Conservation (phyloP, 2,329 filamentous ascomycete species). For the Exophiala dermatitidis region DNA sequence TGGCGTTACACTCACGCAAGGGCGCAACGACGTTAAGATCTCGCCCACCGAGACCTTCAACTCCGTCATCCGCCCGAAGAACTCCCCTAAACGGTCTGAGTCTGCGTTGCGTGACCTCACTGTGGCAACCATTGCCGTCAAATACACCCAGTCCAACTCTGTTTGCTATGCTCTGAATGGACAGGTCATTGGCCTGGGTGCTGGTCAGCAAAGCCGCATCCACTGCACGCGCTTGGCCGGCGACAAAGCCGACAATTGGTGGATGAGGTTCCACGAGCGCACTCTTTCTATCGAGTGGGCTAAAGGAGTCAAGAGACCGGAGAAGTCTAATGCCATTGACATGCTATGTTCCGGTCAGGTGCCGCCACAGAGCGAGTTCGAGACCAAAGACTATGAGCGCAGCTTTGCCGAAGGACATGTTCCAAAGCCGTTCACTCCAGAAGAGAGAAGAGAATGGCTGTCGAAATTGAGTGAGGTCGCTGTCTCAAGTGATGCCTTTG, state of each 20-base stretch:
- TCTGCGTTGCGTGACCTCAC: conserved; percentile 81
- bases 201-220: conserved; percentile 94
- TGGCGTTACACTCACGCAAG: conserved; percentile 79
- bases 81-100: conserved; percentile 64
- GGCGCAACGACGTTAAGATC: conserved; percentile 87
- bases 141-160: conserved; percentile 98
- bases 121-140: conserved; percentile 91
- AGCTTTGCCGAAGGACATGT: conserved; percentile 72
- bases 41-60: conserved; percentile 72
- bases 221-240: conserved; percentile 96
- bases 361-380: conserved; percentile 65
- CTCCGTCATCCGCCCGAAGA: conserved; percentile 79
- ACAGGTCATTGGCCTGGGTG: conserved; percentile 87
- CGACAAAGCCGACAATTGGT: conserved; percentile 99
- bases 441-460: conserved; percentile 83
- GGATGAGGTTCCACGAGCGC: conserved; percentile 93
- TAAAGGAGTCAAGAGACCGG: conserved; percentile 89
- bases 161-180: conserved; percentile 95
- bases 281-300: conserved; percentile 90
- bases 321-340: conserved; percentile 98
- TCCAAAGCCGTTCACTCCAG: conserved; percentile 68
- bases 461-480: conserved; percentile 67
- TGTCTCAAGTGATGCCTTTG: conserved; percentile 90
- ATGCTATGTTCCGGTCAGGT: conserved; percentile 86
- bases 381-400: conserved; percentile 78